Percentiles rank a stretch among this genome's conserved stretches.
These are phyloP conservation scores for Puccinia polysora DNA, from an alignment of 1,284 basidiomycete genomes.

Conservation along the genomic window DNA sequence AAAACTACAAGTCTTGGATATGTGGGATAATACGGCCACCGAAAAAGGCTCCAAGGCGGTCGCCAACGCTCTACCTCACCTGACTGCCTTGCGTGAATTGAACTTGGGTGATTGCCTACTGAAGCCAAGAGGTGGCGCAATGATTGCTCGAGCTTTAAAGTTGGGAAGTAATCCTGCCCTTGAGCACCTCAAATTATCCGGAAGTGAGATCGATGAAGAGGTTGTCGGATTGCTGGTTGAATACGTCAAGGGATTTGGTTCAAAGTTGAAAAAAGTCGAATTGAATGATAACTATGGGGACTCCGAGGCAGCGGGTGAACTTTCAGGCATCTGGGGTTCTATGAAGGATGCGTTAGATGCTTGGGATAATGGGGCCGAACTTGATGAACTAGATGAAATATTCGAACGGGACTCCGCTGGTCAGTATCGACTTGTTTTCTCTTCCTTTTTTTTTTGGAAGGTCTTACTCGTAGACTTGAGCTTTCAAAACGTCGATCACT, in stretches of 20 bases:
- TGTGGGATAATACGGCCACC: constrained; percentile 94
- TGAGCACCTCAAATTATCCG: constrained; percentile 73
- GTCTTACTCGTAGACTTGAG: constrained; percentile 75
- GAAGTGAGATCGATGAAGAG: constrained; percentile 75
- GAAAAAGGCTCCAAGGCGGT: constrained; percentile 68
- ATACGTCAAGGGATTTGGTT: constrained; percentile 63
- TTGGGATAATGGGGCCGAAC: constrained; percentile 41
- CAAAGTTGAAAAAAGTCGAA: constrained; percentile 65
- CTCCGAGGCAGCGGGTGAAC: constrained; percentile 26
- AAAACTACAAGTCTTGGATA: constrained; percentile 71
- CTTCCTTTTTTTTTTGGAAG: constrained; percentile 49
- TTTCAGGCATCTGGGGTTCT: constrained; percentile 36
- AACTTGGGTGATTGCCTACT: constrained; percentile 91
- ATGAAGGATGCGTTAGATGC: constrained; percentile 41
- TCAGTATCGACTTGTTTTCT: neutral
- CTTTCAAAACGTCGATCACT: constrained; percentile 62
- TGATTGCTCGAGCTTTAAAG: constrained; percentile 61
- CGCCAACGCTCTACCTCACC: constrained; percentile 66
- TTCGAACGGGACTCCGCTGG: constrained; percentile 41
- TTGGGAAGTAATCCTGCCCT: constrained; percentile 69
- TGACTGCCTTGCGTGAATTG: constrained; percentile 69
- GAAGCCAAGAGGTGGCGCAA: constrained; percentile 61
- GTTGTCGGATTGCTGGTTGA: constrained; percentile 66
- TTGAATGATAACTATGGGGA: constrained; percentile 73
- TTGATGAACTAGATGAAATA: constrained; percentile 43